phyloP scores from a whole-genome alignment of 495 filamentous ascomycete species.

The Talaromyces ruber region DNA sequence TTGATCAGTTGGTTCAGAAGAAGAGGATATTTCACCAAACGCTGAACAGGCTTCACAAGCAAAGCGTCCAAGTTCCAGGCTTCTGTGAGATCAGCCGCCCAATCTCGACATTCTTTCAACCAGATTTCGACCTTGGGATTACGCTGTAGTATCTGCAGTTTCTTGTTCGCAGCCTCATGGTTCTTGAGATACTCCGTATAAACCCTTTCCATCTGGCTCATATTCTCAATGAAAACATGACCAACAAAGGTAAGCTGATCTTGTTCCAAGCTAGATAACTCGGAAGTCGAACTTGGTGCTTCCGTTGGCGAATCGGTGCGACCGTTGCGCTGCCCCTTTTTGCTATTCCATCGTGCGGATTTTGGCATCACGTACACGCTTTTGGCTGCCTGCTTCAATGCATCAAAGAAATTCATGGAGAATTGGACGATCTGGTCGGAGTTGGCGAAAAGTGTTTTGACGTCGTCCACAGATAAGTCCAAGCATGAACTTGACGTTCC shows the following conservation, averaged over 20 bases:
- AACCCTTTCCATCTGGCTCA: conserved; percentile 71
- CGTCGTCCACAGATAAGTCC: conserved; percentile 70
- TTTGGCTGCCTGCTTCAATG: conserved; percentile 66
- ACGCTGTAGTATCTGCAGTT: conserved; percentile 62
- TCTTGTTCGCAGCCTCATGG: conserved; percentile 73
- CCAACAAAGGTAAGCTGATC: conserved; percentile 73
- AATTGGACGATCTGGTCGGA: conserved; percentile 80
- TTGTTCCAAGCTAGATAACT: conserved; percentile 51
- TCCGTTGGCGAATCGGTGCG: conserved; percentile 23
- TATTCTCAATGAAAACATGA: conserved; percentile 62
- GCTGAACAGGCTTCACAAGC: conserved; percentile 90
- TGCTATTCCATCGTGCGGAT: conserved; percentile 47
- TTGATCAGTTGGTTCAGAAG: conserved; percentile 71
- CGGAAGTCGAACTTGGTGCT: conserved; percentile 25
- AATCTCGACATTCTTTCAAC: conserved; percentile 83
- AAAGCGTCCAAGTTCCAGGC: conserved; percentile 94
- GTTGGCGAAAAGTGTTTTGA: conserved; percentile 84
- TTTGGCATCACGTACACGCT: conserved; percentile 62
- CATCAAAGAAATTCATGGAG: conserved; percentile 64
- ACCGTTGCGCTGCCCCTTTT: conserved; percentile 39
- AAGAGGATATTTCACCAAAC: conserved; percentile 85
- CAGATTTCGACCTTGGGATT: conserved; percentile 74
- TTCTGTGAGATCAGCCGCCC: conserved; percentile 77
- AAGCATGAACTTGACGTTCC: conserved; percentile 80
- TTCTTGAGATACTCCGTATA: conserved; percentile 84